Conservation (phyloP, 805 yeast genomes). For the Ogataea trehaloabstinens region DNA sequence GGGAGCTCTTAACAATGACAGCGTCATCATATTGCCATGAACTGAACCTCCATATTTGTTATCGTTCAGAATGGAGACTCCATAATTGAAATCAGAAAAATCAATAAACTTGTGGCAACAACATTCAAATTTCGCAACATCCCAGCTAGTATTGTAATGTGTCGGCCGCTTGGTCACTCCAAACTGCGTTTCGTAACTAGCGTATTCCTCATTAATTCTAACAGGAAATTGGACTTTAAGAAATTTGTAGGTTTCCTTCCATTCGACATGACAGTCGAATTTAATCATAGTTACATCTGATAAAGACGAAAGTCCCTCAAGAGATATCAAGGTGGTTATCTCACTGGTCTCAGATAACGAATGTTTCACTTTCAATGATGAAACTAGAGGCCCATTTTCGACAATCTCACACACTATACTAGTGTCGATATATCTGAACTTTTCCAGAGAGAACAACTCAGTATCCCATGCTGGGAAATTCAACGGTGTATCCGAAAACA, state of each 20-base stretch:
- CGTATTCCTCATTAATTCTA: conserved; percentile 68
- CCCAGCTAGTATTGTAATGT: conserved; percentile 94
- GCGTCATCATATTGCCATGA: conserved; percentile 88
- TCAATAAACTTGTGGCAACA: conserved; percentile 94
- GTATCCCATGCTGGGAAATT: conserved; percentile 98
- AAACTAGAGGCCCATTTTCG: conserved; percentile 55
- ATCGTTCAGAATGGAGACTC: conserved; percentile 81
- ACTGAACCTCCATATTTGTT: conserved; percentile 89
- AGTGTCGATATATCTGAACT: conserved; percentile 50
- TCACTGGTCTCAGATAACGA: conserved; percentile 55
- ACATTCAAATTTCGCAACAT: conserved; percentile 93
- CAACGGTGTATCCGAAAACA: conserved; percentile 88
- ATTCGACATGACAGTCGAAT: conserved; percentile 62
- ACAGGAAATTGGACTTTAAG: conserved; percentile 95
- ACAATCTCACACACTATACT: conserved; percentile 38
- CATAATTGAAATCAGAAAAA: conserved; percentile 80
- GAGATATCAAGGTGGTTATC: conserved; percentile 66
- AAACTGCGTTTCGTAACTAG: conserved; percentile 90
- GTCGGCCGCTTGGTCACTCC: conserved; percentile 92
- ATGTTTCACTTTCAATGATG: conserved; percentile 62
- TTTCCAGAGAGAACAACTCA: conserved; percentile 81
- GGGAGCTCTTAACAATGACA: conserved; percentile 84
- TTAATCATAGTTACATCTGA: conserved; percentile 41
- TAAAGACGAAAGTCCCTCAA: conserved; percentile 50
- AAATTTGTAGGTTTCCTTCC: conserved; percentile 88